Evolutionary conservation across 495 filamentous ascomycete species (phyloP).

Genomic region (Penicillium diatomitis): DNA sequence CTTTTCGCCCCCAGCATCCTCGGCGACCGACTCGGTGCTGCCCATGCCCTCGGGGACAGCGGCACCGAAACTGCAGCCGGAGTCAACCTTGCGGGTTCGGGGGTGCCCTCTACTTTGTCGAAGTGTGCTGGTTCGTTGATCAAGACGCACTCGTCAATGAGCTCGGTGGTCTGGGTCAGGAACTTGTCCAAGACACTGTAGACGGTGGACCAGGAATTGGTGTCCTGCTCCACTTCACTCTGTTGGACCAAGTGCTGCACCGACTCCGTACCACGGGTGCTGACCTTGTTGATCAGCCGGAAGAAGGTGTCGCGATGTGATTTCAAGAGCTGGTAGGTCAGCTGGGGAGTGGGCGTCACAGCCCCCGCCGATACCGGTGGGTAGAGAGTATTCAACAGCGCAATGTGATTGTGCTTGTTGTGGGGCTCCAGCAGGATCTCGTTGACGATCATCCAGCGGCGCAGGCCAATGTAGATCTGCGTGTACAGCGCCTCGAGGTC

Average conservation of each 20-base stretch:
- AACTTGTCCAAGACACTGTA: slow-evolving; percentile 51
- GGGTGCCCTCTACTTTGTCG: slow-evolving; percentile 18
- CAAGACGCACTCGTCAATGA: slow-evolving; percentile 51
- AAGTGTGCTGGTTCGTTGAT: slow-evolving; percentile 41
- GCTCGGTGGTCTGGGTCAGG: slow-evolving; percentile 46
- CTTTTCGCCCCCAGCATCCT: slow-evolving; percentile 29
- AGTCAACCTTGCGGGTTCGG: slow-evolving; percentile 49
- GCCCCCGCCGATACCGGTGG: slow-evolving; percentile 44
- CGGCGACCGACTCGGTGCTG: slow-evolving; percentile 18
- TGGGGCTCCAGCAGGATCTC: slow-evolving; percentile 57
- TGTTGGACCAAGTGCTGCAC: slow-evolving; percentile 48
- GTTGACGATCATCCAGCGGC: slow-evolving; percentile 67
- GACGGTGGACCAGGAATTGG: slow-evolving; percentile 49
- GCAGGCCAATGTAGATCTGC: slow-evolving; percentile 55
- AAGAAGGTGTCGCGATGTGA: slow-evolving; percentile 59
- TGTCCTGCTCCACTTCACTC: slow-evolving; percentile 39
- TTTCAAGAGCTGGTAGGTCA: slow-evolving; percentile 45
- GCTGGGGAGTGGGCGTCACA: slow-evolving; percentile 41
- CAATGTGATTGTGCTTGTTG: slow-evolving; percentile 61
- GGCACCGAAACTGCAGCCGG: slow-evolving; percentile 52
- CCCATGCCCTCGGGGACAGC: slow-evolving; percentile 5
- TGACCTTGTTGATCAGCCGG: slow-evolving; percentile 52
- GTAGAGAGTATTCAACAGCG: slow-evolving; percentile 72
- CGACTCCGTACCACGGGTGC: slow-evolving; percentile 46
- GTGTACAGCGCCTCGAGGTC: slow-evolving; percentile 55